Evolutionary conservation across 768 basidiomycete species (phyloP), one percentile per base, ranked within the genome.

Genomic region (Podaxis sp.): DNA sequence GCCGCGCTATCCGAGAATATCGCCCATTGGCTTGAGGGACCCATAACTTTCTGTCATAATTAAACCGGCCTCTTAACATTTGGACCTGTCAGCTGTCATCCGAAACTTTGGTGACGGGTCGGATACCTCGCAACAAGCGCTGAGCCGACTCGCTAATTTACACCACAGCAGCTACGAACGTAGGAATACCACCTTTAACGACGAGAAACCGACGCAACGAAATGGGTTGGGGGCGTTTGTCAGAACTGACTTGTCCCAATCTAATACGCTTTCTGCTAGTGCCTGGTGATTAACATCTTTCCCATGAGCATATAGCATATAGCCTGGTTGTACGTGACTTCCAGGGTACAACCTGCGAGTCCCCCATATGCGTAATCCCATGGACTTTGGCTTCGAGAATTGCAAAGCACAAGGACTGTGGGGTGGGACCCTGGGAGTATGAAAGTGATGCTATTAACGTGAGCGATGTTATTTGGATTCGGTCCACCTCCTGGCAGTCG

Each of bases 51-150:
- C n/a, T 52, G 28, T 36, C 51, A 51, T 28, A 42, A 60, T 53
- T 32, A 37, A 51, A 27, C 59, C 46, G 52, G 21, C n/a, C 46
- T 61, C 21, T 54, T 25, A 61, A 32, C 21, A 54, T 47, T 38
- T 36, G 44, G 42, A 28, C 21, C 16, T 42, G 32, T 44, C 52
- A 61, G 13, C 40, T 60, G 59, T 60, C 59, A 60, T 44, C 42
- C 27, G 11, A 60, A 38, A 50, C 35, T 51, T 47, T 36, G 59
- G 32, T 61, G 59, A 46, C 21, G 35, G 28, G 59, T 57, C 52
- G 44, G 28, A 32, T 14, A 3, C 36, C 23, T 60, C 32, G 48
- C 50, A 48, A 53, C 40, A 23, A 46, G 48, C 48, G 21, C 40
- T 21, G 14, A 42, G 50, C 36, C 44, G 50, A 32, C n/a, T 38